Conservation (phyloP, 495 filamentous ascomycete species). For the Ascobolus immersus region DNA sequence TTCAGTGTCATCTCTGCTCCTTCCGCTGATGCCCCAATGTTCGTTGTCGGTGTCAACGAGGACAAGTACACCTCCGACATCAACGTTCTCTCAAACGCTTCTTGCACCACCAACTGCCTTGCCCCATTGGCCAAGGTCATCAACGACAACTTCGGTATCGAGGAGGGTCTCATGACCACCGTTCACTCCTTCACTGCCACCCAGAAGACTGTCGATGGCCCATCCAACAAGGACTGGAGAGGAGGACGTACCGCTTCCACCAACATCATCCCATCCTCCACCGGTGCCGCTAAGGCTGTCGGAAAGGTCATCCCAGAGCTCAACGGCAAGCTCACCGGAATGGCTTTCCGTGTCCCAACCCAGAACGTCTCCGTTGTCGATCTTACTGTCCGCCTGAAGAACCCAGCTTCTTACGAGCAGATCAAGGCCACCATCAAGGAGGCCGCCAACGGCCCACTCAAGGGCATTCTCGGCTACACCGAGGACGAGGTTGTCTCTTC, state of each 20-base stretch:
- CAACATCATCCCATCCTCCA: conserved; percentile 99
- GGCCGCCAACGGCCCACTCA: conserved; percentile 56
- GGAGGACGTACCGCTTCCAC: conserved; percentile 93
- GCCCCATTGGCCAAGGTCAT: conserved; percentile 97
- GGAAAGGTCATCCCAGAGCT: conserved; percentile 94
- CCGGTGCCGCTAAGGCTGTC: conserved; percentile 97
- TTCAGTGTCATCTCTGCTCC: conserved; percentile 10
- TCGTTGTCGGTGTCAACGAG: conserved; percentile 98
- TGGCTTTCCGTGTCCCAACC: conserved; percentile 97
- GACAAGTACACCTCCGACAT: conserved; percentile 68
- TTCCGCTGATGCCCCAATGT: conserved; percentile 87
- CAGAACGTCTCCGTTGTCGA: conserved; percentile 98
- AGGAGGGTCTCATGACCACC: conserved; percentile 99
- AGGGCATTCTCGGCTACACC: conserved; percentile 83
- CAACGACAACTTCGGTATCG: conserved; percentile 87
- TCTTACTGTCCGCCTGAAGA: conserved; percentile 82
- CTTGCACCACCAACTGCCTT: conserved; percentile 99
- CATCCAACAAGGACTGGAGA: conserved; percentile 96
- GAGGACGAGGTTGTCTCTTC: conserved; percentile 92
- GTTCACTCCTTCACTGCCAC: conserved; percentile 99
- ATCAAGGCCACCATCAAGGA: conserved; percentile 86
- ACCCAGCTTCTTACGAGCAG: conserved; percentile 63
- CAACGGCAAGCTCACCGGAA: conserved; percentile 98
- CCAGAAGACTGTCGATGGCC: conserved; percentile 97
- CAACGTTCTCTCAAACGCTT: conserved; percentile 92